Evolutionary conservation across 2,329 filamentous ascomycete species (phyloP), one percentile per base, ranked within the genome.

Genomic region (Diaporthe sp.): DNA sequence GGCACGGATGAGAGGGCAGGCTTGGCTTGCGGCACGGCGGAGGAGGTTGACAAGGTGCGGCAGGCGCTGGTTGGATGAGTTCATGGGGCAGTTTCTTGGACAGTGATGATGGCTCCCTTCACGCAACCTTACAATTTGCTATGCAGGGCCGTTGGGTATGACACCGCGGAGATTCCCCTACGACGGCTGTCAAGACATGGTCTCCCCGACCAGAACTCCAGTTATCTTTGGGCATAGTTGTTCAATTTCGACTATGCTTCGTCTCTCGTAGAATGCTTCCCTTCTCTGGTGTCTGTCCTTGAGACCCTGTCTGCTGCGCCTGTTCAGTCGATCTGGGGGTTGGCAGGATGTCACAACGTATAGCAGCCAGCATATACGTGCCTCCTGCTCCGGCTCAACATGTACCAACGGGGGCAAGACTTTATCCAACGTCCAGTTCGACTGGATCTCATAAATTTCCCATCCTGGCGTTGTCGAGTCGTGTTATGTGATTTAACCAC

Each of bases 1-100:
- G 81, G 84, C 4, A 86, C 87, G 37, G 87, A 89, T 68, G 89
- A 91, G 78, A 85, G 85, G 34, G 89, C 83, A 0, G 89, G 88
- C 0, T 67, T 91, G 71, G 80, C 90, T 0, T 90, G 88, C 75
- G 89, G 89, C 1, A 89, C 85, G 3, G 79, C 78, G 1, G 84
- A 84, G n/a, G 89, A 90, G 72, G 88, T 90, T 0, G 85, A 86
- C 5, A 79, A 79, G 51, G 85, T 81, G 4, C 80, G 78, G 71
- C 72, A 78, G 67, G 73, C 75, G 19, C 75, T 83, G 58, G n/a
- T 73, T 37, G 71, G 44, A 4, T 76, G 70, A 62, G 28, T 17
- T 71, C 10, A 6, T 62, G 5, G 9, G 34, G n/a, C 17, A 10
- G 7, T 6, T 39, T 4, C 28, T 34, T 51, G n/a, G 19, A 9